phyloP scores from a whole-genome alignment of 2,329 filamentous ascomycete species.

The Neofusicoccum cordaticola region DNA sequence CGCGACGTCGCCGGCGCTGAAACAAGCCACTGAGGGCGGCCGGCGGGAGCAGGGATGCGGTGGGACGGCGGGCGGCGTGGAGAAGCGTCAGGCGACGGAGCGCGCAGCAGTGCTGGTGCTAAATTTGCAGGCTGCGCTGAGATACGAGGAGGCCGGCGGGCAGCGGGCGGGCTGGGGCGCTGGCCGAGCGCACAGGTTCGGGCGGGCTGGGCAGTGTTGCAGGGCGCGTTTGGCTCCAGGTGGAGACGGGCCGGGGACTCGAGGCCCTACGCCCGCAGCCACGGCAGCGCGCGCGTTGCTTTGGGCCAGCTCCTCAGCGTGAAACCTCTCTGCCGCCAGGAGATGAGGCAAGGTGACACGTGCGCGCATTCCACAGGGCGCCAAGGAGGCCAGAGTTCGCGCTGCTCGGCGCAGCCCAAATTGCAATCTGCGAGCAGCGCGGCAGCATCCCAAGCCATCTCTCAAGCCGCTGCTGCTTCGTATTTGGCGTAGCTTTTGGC shows the following conservation, averaged over 20 bases:
- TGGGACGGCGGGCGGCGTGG: neutral
- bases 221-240: neutral
- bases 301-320: conserved; percentile 12
- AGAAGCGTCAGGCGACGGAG: conserved; percentile 4
- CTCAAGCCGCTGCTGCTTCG: neutral
- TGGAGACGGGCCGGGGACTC: conserved; percentile 5
- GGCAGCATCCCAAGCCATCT: neutral
- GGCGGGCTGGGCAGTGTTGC: neutral
- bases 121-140: neutral
- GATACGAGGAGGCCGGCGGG: neutral
- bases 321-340: conserved; percentile 15
- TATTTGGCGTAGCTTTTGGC: conserved; percentile 12
- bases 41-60: neutral
- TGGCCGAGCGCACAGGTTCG: neutral
- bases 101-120: neutral
- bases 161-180: neutral
- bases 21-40: conserved; percentile 4
- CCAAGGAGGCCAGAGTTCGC: conserved; percentile 13
- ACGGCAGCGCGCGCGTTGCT: neutral
- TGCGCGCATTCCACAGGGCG: conserved; percentile 10
- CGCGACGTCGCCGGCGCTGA: conserved; percentile 7
- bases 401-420: conserved; percentile 8
- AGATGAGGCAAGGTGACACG: conserved; percentile 14
- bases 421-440: conserved; percentile 12
- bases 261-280: neutral